These are phyloP conservation scores for Candida dendrica DNA, from an alignment of 805 yeast species.

Conservation along the genomic window DNA sequence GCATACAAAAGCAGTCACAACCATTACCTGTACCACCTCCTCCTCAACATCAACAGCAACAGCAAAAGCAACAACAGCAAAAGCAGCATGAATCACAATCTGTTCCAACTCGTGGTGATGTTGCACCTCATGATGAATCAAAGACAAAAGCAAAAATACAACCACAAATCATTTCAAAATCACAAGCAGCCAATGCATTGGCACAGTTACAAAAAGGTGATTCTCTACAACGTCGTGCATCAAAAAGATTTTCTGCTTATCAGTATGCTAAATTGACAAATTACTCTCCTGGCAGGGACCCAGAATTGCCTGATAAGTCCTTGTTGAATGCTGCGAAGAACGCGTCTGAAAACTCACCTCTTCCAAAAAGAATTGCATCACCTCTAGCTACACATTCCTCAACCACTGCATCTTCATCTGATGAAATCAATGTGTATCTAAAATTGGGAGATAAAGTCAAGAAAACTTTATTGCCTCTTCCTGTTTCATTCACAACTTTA, in stretches of 20 bases:
- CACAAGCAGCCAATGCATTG: slow-evolving; percentile 47
- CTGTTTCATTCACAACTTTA: slow-evolving; percentile 34
- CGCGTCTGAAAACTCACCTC: neutral
- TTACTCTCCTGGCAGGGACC: slow-evolving; percentile 26
- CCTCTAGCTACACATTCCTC: neutral
- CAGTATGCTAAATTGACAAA: slow-evolving; percentile 75
- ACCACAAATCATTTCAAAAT: neutral
- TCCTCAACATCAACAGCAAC: neutral
- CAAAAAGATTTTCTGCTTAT: slow-evolving; percentile 88
- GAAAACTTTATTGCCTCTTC: slow-evolving; percentile 31
- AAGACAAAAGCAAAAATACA: neutral
- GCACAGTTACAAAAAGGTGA: slow-evolving; percentile 76
- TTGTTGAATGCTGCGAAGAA: neutral
- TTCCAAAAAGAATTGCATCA: neutral
- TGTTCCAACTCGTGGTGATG: slow-evolving; percentile 3
- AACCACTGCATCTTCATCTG: neutral
- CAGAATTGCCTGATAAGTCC: slow-evolving; percentile 18
- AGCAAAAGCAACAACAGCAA: neutral
- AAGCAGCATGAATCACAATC: neutral
- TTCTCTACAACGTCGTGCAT: slow-evolving; percentile 84
- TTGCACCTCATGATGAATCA: slow-evolving; percentile 2
- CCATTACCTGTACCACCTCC: neutral
- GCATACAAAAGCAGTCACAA: neutral
- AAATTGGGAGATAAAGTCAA: slow-evolving; percentile 47
- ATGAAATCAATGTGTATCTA: slow-evolving; percentile 32